phyloP scores from a whole-genome alignment of 257 asterid genomes.

The Dorcoceras hygrometricum region DNA sequence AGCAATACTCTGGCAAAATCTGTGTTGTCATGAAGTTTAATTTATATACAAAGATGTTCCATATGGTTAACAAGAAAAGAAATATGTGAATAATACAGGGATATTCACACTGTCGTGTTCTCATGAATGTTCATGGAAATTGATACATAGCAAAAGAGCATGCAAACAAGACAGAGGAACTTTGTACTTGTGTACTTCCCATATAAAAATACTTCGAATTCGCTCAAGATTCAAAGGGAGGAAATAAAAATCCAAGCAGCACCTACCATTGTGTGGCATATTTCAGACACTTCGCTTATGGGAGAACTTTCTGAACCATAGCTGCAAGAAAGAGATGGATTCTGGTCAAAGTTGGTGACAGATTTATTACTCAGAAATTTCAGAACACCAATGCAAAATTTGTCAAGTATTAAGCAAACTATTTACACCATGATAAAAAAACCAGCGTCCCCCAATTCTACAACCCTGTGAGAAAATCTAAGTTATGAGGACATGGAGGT shows the following conservation, averaged over 20 bases:
- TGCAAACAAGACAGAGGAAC: neutral
- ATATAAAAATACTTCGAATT: neutral
- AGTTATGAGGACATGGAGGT: neutral
- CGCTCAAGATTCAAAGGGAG: neutral
- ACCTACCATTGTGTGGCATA: constrained; percentile 73
- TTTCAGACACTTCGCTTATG: constrained; percentile 50
- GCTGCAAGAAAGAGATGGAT: constrained; percentile 42
- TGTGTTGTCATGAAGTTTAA: neutral
- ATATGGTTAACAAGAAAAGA: neutral
- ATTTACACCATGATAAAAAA: neutral
- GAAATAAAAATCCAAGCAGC: constrained; percentile 11
- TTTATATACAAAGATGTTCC: too few species aligned
- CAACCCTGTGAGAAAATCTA: neutral
- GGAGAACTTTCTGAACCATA: constrained; percentile 88
- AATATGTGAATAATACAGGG: neutral
- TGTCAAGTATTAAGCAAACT: neutral
- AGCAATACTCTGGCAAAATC: neutral
- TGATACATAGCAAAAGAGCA: neutral
- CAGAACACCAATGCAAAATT: neutral
- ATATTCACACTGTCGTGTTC: neutral
- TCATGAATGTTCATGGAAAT: neutral
- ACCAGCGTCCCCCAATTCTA: neutral
- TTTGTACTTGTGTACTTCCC: neutral
- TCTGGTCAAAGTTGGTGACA: constrained; percentile 1
- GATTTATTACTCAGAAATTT: neutral